These are phyloP conservation scores for Tolypocladium inflatum DNA, from an alignment of 2,329 filamentous ascomycete species.

Conservation along the genomic window DNA sequence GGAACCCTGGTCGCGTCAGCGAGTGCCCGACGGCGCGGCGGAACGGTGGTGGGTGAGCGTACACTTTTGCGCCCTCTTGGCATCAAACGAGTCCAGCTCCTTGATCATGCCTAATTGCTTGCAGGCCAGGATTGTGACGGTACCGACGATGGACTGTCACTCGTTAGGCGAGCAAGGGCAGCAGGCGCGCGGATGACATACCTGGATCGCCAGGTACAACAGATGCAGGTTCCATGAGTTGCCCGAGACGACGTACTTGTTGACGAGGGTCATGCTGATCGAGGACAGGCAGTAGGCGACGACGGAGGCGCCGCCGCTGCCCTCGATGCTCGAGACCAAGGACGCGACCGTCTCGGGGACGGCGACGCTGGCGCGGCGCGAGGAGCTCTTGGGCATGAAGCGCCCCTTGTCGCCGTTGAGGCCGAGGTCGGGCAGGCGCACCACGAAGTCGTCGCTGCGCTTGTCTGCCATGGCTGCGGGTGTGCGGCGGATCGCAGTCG, in stretches of 20 bases:
- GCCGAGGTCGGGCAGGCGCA: constrained; percentile 57
- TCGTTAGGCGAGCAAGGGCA: constrained; percentile 5
- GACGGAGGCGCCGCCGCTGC: constrained; percentile 73
- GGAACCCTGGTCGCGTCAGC: constrained; percentile 60
- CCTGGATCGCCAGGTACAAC: constrained; percentile 87
- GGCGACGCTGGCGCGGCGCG: constrained; percentile 4
- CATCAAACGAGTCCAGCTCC: constrained; percentile 72
- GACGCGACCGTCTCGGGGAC: constrained; percentile 5
- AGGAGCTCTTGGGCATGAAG: constrained; percentile 28
- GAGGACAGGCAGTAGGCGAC: constrained; percentile 87
- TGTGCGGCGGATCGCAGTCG: neutral
- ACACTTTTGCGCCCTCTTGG: constrained; percentile 90
- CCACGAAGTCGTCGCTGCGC: constrained; percentile 74
- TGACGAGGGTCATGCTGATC: constrained; percentile 99
- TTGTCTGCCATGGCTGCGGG: constrained; percentile 63
- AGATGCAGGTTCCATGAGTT: constrained; percentile 92
- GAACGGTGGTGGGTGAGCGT: constrained; percentile 22
- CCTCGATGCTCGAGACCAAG: constrained; percentile 44
- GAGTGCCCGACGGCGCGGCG: neutral
- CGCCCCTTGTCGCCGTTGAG: constrained; percentile 39
- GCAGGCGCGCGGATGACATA: constrained; percentile 33
- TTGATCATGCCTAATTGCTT: constrained; percentile 76
- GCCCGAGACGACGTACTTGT: constrained; percentile 96
- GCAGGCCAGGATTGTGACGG: constrained; percentile 71
- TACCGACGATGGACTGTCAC: constrained; percentile 74